Conservation (phyloP, 1,284 basidiomycete species). For the Ceratobasidium sp. region DNA sequence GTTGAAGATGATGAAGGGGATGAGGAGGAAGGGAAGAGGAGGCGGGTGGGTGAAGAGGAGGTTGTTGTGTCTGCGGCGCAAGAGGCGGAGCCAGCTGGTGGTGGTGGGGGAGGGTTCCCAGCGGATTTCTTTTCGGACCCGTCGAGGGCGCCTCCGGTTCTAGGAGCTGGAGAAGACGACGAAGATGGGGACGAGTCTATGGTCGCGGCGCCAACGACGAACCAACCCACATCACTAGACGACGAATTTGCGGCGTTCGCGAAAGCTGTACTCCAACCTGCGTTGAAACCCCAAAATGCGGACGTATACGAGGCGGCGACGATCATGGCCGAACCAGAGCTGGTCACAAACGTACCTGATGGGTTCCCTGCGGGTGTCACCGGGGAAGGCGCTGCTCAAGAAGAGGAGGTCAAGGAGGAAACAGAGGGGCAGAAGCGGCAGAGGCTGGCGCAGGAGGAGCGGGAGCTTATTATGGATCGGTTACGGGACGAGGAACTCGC, state of each 20-base stretch:
- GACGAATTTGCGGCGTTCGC: conserved; percentile 68
- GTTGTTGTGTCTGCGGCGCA: conserved; percentile 6
- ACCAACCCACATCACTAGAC: conserved; percentile 57
- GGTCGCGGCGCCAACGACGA: conserved; percentile 50
- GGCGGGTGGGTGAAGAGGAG: conserved; percentile 61
- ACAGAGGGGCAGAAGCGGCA: conserved; percentile 62
- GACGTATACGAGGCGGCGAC: conserved; percentile 78
- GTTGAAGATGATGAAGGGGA: conserved; percentile 55
- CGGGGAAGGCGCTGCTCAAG: conserved; percentile 47
- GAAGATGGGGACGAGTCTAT: conserved; percentile 61
- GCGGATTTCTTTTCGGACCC: conserved; percentile 85
- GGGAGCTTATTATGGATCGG: conserved; percentile 85
- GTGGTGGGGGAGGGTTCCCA: conserved; percentile 63
- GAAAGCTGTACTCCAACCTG: conserved; percentile 41
- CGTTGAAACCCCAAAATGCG: conserved; percentile 23
- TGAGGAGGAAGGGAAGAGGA: conserved; percentile 54
- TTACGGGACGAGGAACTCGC: conserved; percentile 82
- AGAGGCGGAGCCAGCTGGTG: conserved; percentile 20
- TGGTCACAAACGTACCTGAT: conserved; percentile 59
- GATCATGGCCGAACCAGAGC: conserved; percentile 74
- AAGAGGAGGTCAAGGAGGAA: conserved; percentile 54
- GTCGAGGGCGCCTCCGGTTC: conserved; percentile 63
- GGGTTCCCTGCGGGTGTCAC: conserved; percentile 65
- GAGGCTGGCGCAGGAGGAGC: conserved; percentile 74
- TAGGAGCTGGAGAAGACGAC: conserved; percentile 61